A percentile compares a stretch with the other conserved stretches of the same genome.
These are phyloP conservation scores for Pelomyxa schiedti DNA, from an alignment of 78 protist genomes.

Conservation along the genomic window DNA sequence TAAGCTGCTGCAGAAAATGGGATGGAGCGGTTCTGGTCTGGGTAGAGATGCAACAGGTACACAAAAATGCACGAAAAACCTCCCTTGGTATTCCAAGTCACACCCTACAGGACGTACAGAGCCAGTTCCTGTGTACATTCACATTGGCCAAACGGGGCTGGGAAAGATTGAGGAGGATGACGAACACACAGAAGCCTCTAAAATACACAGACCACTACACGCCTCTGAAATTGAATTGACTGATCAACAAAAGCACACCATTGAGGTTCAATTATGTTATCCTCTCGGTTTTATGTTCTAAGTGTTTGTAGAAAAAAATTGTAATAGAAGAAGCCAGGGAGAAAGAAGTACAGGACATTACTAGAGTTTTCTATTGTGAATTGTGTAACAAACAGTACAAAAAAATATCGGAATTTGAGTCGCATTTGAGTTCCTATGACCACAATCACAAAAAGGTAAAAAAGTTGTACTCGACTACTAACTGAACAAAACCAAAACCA, in stretches of 20 bases:
- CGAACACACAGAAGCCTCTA: not conserved
- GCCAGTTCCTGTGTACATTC: not conserved
- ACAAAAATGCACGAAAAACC: constrained; percentile 1
- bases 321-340: not conserved
- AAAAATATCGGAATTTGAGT: not conserved
- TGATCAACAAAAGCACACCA: not conserved
- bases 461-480: not conserved
- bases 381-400: constrained; percentile 9
- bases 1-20: constrained; percentile 7
- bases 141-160: not conserved
- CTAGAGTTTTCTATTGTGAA: constrained; percentile 12
- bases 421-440: constrained; percentile 39
- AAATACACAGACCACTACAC: not conserved
- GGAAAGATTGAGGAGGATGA: not conserved
- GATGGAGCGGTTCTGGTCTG: constrained; percentile 12
- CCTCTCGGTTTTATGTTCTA: not conserved
- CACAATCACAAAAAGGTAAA: constrained; percentile 48
- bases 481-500: not conserved
- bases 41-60: not conserved
- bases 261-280: not conserved
- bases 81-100: no score
- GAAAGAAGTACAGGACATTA: not conserved
- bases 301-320: not conserved
- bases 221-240: not conserved
- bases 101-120: no score